These are phyloP conservation scores for Beauveria asiatica DNA, from an alignment of 2,329 filamentous ascomycete genomes.

Conservation along the genomic window DNA sequence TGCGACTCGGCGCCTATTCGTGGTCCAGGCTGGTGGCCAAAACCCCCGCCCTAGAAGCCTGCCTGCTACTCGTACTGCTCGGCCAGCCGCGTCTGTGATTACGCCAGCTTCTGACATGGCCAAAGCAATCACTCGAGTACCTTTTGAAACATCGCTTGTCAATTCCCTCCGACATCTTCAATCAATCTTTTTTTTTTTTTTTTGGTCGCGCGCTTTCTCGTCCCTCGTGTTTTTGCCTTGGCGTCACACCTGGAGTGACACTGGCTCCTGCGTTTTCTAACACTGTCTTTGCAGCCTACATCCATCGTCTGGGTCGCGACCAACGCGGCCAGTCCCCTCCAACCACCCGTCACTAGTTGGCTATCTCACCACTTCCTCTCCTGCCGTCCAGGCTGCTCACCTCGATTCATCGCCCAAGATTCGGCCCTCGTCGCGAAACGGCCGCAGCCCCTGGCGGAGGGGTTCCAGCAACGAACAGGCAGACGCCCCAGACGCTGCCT, in stretches of 20 bases:
- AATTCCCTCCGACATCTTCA: conserved; percentile 15
- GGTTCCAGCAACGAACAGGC: conserved; percentile 12
- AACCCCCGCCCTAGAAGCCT: neutral
- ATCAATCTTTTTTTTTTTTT: conserved; percentile 8
- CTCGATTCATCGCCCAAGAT: conserved; percentile 21
- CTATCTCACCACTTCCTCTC: conserved; percentile 61
- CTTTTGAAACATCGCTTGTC: conserved; percentile 7
- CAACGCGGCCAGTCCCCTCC: conserved; percentile 38
- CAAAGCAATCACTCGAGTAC: neutral
- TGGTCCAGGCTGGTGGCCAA: neutral
- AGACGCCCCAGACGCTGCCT: conserved; percentile 15
- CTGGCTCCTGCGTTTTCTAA: conserved; percentile 8
- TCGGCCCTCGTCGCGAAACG: conserved; percentile 9
- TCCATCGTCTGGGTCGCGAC: conserved; percentile 9
- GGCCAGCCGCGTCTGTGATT: neutral
- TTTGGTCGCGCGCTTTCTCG: neutral
- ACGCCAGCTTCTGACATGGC: conserved; percentile 3
- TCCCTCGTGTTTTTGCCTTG: neutral
- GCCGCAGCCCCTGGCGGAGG: conserved; percentile 9
- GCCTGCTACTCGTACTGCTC: neutral
- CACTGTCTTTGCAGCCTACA: conserved; percentile 7
- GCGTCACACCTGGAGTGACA: conserved; percentile 9
- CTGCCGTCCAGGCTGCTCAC: conserved; percentile 52
- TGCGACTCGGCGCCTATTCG: neutral
- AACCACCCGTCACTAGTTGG: conserved; percentile 57